A percentile compares a stretch with the other conserved stretches of the same genome.
Evolutionary conservation across 371 early-diverging fungal genomes (phyloP).

Genomic region (Batkoa obscura): DNA sequence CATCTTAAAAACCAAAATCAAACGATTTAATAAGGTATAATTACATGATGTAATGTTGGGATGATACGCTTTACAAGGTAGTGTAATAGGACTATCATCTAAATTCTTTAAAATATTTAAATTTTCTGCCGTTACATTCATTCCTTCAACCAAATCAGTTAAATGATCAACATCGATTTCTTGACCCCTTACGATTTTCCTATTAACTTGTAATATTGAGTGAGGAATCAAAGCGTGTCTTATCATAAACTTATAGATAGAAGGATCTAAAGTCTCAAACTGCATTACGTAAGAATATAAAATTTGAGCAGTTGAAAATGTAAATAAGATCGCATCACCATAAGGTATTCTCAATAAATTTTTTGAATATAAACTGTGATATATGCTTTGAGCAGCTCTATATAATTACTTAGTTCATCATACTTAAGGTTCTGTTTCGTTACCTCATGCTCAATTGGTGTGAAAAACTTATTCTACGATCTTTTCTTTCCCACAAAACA

Average conservation of each 20-base stretch:
- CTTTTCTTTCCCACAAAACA: neutral
- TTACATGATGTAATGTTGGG: constrained; percentile 34
- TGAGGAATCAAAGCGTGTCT: neutral
- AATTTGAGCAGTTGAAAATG: neutral
- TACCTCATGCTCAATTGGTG: neutral
- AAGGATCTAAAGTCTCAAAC: neutral
- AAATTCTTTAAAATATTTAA: no score
- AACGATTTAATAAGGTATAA: constrained; percentile 21
- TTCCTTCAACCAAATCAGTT: neutral
- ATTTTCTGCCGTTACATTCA: neutral
- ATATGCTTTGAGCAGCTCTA: neutral
- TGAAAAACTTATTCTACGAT: neutral
- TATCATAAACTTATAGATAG: neutral
- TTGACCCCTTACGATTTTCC: neutral
- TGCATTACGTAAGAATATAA: neutral
- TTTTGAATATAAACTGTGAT: neutral
- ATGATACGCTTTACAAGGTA: constrained; percentile 30
- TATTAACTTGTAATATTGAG: neutral
- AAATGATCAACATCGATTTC: neutral
- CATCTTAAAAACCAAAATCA: constrained; percentile 26
- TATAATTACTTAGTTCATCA: neutral
- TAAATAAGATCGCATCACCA: neutral
- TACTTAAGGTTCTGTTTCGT: neutral
- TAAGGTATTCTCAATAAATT: neutral
- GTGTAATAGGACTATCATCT: no score